Percentiles rank a stretch among this genome's conserved stretches.
phyloP scores from a whole-genome alignment of 2,329 filamentous ascomycete species.

The Aspergillus versicolor region DNA sequence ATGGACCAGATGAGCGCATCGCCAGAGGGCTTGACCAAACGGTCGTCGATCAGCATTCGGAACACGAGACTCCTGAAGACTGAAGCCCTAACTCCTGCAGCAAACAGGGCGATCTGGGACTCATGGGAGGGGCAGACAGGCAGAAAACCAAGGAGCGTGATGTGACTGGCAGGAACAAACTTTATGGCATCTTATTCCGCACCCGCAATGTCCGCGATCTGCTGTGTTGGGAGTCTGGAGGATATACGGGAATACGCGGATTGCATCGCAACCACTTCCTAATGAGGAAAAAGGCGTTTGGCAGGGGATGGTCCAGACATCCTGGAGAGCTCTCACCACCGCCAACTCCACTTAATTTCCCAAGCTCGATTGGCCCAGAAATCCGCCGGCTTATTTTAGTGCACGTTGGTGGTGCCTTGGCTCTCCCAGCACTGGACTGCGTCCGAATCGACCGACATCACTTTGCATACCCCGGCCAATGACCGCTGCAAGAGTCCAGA shows the following conservation, averaged over 20 bases:
- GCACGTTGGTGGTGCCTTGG: neutral
- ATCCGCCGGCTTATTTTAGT: neutral
- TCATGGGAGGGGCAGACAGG: too few species aligned
- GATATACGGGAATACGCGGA: neutral
- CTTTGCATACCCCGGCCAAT: neutral
- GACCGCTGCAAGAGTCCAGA: too few species aligned
- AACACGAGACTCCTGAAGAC: neutral
- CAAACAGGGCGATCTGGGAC: too few species aligned
- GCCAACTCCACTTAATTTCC: neutral
- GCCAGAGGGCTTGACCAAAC: neutral
- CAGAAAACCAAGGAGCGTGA: too few species aligned
- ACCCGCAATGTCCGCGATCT: too few species aligned
- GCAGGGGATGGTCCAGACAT: neutral
- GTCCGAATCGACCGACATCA: constrained; percentile 1
- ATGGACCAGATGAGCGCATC: neutral
- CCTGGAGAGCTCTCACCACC: neutral
- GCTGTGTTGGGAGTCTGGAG: neutral
- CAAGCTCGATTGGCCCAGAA: neutral
- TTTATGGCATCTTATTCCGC: too few species aligned
- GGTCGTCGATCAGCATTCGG: neutral
- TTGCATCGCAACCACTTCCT: constrained; percentile 2
- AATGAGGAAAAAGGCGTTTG: neutral
- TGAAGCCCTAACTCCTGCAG: neutral
- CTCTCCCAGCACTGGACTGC: neutral
- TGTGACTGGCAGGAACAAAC: too few species aligned